Percentiles rank a stretch among this genome's conserved stretches.
These are phyloP conservation scores for Solanum dulcamara DNA, from an alignment of 257 asterid genomes.

Conservation along the genomic window DNA sequence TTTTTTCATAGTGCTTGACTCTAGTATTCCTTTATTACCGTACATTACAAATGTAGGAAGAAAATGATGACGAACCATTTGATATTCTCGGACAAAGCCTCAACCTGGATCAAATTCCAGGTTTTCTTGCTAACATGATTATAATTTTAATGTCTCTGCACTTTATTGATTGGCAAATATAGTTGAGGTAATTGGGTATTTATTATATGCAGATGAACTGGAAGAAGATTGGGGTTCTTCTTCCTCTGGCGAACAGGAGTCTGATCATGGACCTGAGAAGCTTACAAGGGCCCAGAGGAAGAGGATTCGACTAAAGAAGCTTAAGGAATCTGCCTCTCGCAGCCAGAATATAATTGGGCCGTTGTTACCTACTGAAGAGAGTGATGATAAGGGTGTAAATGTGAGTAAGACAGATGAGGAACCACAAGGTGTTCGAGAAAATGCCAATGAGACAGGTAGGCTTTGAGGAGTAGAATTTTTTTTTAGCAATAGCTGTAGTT, in stretches of 20 bases:
- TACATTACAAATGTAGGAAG: constrained; percentile 13
- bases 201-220: constrained; percentile 19
- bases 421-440: constrained; percentile 38
- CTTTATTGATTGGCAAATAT: background rate
- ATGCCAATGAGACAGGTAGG: constrained; percentile 14
- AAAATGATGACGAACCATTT: constrained; percentile 5
- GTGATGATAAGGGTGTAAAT: background rate
- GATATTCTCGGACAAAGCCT: background rate
- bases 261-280: constrained; percentile 16
- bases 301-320: constrained; percentile 60
- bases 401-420: background rate
- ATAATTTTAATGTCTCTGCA: background rate
- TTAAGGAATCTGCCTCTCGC: constrained; percentile 36
- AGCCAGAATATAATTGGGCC: constrained; percentile 61
- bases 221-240: constrained; percentile 18
- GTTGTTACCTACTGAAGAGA: constrained; percentile 15
- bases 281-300: constrained; percentile 71
- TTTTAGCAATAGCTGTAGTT: background rate
- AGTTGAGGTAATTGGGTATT: background rate
- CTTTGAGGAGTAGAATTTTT: background rate
- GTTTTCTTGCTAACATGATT: constrained; percentile 18
- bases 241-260: constrained; percentile 13
- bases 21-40: background rate
- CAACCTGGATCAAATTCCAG: constrained; percentile 23
- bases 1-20: background rate